Evolutionary conservation across 1,139 yeast genomes (phyloP), one percentile per base, ranked within the genome.

Genomic region (Nakaseomyces nivariensis): DNA sequence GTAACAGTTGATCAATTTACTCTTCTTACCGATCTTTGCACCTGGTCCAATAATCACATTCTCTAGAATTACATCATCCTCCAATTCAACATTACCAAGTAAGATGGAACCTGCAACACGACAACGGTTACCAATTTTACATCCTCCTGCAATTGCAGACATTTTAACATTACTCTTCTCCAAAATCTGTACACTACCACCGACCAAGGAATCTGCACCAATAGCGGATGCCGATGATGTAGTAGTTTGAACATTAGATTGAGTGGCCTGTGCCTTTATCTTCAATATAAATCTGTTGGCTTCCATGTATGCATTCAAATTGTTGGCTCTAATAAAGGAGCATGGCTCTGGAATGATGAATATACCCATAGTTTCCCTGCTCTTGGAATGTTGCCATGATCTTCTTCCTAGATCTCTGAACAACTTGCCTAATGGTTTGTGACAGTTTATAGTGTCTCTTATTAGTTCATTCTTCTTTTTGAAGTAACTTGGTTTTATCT

Each of bases 361-460:
- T 56, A 86, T 72, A 4, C 84, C 82, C 36, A 86, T 77, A 0
- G 82, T 77, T 52, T 80, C 87, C 56, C 74, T 73, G n/a, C 67
- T 62, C 7, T 63, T 61, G 0, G 84, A 73, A 64, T 89, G 96
- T 59, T 77, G 78, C 98, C 98, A 92, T 3, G 96, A 83, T 58
- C 95, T 78, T 66, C 97, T 78, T 3, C 95, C 94, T 53, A 92
- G 68, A 62, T 89, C 96, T 60, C 97, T 79, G 33, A 88, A 77
- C 33, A 90, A 74, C 63, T 87, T 86, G 34, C 79, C 76, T 49
- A 85, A 70, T 6, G 89, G 74, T 57, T 82, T 64, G 41, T 61
- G 60, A 27, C 59, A 58, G 46, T 59, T 61, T 8, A 64, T 57
- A 70, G 51, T 66, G 69, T 55, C 67, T 58, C 50, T 61, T 52